phyloP scores from a whole-genome alignment of 1,284 basidiomycete genomes.

The Leccinum subatratum region DNA sequence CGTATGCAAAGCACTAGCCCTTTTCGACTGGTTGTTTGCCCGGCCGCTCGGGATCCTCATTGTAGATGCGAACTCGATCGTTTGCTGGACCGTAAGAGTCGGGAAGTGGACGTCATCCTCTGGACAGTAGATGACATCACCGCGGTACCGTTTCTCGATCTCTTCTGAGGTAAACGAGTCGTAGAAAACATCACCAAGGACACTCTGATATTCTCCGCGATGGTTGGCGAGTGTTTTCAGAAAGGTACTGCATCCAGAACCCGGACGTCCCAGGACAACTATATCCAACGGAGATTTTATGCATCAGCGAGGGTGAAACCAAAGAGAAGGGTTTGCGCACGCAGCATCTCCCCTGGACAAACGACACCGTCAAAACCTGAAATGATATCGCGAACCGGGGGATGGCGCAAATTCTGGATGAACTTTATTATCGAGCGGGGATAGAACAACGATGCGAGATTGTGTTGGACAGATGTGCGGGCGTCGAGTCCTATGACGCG shows the following conservation, averaged over 20 bases:
- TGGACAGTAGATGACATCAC: too few relatives aligned
- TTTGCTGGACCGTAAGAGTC: conserved; percentile 60
- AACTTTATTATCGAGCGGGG: conserved; percentile 32
- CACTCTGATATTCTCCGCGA: too few relatives aligned
- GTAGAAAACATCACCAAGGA: too few relatives aligned
- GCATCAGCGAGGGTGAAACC: neutral
- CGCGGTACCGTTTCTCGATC: too few relatives aligned
- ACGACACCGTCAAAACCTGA: conserved; percentile 40
- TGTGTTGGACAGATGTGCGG: conserved; percentile 39
- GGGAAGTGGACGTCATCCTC: too few relatives aligned
- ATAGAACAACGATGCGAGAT: conserved; percentile 39
- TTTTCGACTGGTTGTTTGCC: neutral
- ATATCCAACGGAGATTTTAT: neutral
- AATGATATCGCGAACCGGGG: conserved; percentile 47
- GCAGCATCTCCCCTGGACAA: conserved; percentile 38
- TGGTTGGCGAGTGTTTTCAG: too few relatives aligned
- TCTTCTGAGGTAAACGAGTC: too few relatives aligned
- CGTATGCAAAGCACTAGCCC: too few relatives aligned
- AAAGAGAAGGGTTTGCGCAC: conserved; percentile 41
- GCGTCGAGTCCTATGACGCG: conserved; percentile 32
- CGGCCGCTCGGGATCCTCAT: conserved; percentile 43
- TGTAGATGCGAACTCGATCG: conserved; percentile 57
- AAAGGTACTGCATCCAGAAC: too few relatives aligned
- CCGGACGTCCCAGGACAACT: too few relatives aligned
- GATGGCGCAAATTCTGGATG: conserved; percentile 33